Base-by-base conservation (phyloP, 331 rosid species). In the Malus hybrid region DNA sequence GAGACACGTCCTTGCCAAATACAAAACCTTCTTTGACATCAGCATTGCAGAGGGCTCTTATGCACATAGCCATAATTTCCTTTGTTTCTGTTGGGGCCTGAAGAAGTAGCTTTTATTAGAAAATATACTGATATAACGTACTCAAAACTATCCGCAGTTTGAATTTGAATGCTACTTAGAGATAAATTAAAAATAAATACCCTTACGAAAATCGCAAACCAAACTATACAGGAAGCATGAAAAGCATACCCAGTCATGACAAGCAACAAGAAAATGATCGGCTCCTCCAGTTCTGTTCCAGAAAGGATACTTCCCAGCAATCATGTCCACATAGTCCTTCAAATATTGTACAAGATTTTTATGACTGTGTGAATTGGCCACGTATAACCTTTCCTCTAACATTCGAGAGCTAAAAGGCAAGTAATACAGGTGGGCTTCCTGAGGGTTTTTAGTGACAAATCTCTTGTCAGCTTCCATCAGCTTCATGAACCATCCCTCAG, bases 401-500 rank as follows among this genome's bases (percentile, higher is more conserved):
- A 76, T 79, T 78, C 93, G 89, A 70, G 99, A 94, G 81, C 99
- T 94, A 83, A 94, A 94, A 52, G 99, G 97, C 78, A 95, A 86
- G 93, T 92, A 95, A 88, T 90, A 95, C 68, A 95, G 78, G 84
- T 92, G 96, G 77, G 97, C 97, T 76, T 85, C 83, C 78, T 12
- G 79, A 34, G 97, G 89, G 70, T 86, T 82, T 80, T 61, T 73
- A 3, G 97, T 88, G 39, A 88, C 89, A 72, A 92, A 90, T 63
- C 77, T 86, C 76, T 85, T 90, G 92, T 86, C 85, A 6, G 74
- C 88, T 77, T 92, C 96, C 81, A 95, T 80, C 66, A 70, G 86
- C 86, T 85, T 90, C 93, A 95, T 78, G 85, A 95, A 95, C 99
- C 99, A 95, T 70, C 97, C 99, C 85, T 95, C 99, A 0, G 99